These are phyloP conservation scores for Kernera saxatilis DNA, from an alignment of 345 rosid genomes.

Conservation along the genomic window DNA sequence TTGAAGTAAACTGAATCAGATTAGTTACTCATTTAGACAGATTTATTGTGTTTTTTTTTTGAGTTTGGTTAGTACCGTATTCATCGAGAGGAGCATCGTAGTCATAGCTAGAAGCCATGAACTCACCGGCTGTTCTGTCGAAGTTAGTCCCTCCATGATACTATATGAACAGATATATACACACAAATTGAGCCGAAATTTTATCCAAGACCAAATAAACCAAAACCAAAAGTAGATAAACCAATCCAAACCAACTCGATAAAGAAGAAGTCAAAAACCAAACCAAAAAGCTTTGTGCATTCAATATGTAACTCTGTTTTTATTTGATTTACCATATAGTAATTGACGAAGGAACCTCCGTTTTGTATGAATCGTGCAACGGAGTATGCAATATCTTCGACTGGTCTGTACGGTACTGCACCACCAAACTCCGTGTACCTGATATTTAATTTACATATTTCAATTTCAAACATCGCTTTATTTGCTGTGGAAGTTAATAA, in stretches of 20 bases:
- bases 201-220: neutral
- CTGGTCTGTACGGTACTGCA: slow-evolving; percentile 68
- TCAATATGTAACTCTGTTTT: neutral
- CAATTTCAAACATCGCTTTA: neutral
- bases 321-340: slow-evolving; percentile 61
- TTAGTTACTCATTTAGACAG: neutral
- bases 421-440: slow-evolving; percentile 78
- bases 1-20: neutral
- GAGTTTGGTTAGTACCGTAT: slow-evolving; percentile 47
- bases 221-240: too few relatives aligned
- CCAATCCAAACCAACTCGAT: too few relatives aligned
- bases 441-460: neutral
- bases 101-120: slow-evolving; percentile 94
- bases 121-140: slow-evolving; percentile 91
- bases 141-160: slow-evolving; percentile 97
- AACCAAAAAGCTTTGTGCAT: neutral
- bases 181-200: neutral
- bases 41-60: neutral
- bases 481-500: neutral
- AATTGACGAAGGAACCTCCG: slow-evolving; percentile 74
- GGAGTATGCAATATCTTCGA: slow-evolving; percentile 76
- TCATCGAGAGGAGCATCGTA: slow-evolving; percentile 98
- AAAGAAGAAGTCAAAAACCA: too few relatives aligned
- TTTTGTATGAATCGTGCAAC: slow-evolving; percentile 76
- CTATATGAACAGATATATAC: slow-evolving; percentile 26